Conservation (phyloP, 495 filamentous ascomycete species). For the Rhypophila decipiens region DNA sequence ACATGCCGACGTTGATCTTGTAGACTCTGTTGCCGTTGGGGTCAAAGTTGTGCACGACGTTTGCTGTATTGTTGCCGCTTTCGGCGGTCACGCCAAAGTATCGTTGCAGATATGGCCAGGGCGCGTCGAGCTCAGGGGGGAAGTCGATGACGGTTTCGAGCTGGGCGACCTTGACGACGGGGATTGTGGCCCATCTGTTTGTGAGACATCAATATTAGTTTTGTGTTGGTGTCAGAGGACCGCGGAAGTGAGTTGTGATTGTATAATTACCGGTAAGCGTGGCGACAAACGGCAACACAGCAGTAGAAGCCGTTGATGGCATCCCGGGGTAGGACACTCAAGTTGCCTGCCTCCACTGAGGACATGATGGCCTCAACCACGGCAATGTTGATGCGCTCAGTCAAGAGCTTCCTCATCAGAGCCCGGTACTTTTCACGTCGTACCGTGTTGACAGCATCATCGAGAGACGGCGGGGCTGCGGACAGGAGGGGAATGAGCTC, state of each 20-base stretch:
- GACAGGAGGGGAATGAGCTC: conserved; percentile 26
- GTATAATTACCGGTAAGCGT: conserved; percentile 27
- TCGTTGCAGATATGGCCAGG: conserved; percentile 32
- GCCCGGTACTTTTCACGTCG: conserved; percentile 1
- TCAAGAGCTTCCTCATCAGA: conserved; percentile 9
- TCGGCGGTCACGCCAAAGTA: conserved; percentile 31
- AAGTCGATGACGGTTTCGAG: conserved; percentile 30
- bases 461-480: conserved; percentile 12
- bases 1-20: conserved; percentile 29
- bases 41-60: conserved; percentile 31
- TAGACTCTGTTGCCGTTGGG: conserved; percentile 17
- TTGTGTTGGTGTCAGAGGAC: neutral
- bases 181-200: conserved; percentile 36
- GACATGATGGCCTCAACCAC: conserved; percentile 17
- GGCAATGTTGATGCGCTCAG: conserved; percentile 16
- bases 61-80: conserved; percentile 31
- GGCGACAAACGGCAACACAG: conserved; percentile 30
- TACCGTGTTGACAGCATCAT: conserved; percentile 15
- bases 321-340: conserved; percentile 22
- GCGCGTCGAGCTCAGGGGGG: conserved; percentile 26
- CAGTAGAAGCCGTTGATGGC: conserved; percentile 33
- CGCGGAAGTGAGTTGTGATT: neutral
- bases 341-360: conserved; percentile 19
- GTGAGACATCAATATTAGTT: neutral
- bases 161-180: conserved; percentile 36